Conservation (phyloP, 1,139 yeast genomes). For the Hemisphaericaspora xylanilytica region DNA sequence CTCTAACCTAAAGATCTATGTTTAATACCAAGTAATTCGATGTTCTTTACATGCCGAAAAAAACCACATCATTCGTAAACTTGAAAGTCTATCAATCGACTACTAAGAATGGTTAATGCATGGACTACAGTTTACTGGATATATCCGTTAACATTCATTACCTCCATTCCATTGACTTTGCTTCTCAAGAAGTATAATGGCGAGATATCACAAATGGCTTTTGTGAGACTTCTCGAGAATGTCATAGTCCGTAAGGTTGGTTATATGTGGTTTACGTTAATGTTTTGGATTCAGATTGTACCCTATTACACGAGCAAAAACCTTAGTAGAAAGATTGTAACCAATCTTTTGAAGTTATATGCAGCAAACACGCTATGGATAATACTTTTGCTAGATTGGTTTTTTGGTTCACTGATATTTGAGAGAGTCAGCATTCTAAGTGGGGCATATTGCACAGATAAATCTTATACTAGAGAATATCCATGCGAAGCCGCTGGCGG, state of each 20-base stretch:
- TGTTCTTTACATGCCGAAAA: too few species aligned
- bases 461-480: conserved; percentile 7
- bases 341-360: conserved; percentile 9
- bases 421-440: conserved; percentile 38
- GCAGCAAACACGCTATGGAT: conserved; percentile 10
- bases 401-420: conserved; percentile 45
- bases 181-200: conserved; percentile 14
- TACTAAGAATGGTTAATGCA: conserved; percentile 8
- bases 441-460: conserved; percentile 41
- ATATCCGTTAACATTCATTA: conserved; percentile 17
- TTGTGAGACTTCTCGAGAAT: conserved; percentile 20
- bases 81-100: too few species aligned
- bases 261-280: conserved; percentile 27
- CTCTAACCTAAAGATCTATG: too few species aligned
- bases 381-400: conserved; percentile 31
- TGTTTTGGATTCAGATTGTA: conserved; percentile 9
- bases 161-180: conserved; percentile 18
- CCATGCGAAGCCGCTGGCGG: conserved; percentile 24
- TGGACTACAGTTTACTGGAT: conserved; percentile 7
- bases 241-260: conserved; percentile 27
- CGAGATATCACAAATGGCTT: conserved; percentile 12
- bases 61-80: too few species aligned
- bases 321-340: conserved; percentile 3
- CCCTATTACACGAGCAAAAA: conserved; percentile 2
- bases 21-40: too few species aligned